Percentiles rank a stretch among this genome's conserved stretches.
These are phyloP conservation scores for Phoma herbarum DNA, from an alignment of 2,329 filamentous ascomycete genomes.

Conservation along the genomic window DNA sequence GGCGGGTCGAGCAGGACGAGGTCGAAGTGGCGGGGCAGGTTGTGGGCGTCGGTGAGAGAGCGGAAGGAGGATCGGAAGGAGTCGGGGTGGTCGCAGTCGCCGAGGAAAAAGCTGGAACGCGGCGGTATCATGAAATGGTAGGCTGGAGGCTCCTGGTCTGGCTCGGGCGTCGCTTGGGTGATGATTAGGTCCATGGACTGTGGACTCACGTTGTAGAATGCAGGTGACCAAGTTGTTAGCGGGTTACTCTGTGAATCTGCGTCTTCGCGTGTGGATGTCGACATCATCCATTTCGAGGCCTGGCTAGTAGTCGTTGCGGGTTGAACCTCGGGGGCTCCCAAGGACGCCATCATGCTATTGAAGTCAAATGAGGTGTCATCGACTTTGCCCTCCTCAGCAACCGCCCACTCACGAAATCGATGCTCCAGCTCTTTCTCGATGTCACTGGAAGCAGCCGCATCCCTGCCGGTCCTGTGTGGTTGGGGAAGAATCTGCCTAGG, in stretches of 20 bases:
- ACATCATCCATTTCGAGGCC: conserved; percentile 39
- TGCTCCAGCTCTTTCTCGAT: conserved; percentile 42
- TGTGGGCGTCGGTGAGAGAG: conserved; percentile 46
- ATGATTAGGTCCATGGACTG: conserved; percentile 39
- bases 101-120: conserved; percentile 59
- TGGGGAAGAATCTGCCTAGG: conserved; percentile 37
- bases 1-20: conserved; percentile 79
- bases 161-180: conserved; percentile 12
- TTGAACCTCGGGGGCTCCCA: conserved; percentile 36
- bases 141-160: conserved; percentile 16
- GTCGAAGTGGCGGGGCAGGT: conserved; percentile 65
- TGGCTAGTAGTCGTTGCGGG: conserved; percentile 25
- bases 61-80: conserved; percentile 52
- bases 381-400: conserved; percentile 32
- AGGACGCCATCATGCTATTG: conserved; percentile 48
- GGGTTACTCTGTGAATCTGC: conserved; percentile 15
- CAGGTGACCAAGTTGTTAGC: conserved; percentile 33
- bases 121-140: conserved; percentile 59
- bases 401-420: conserved; percentile 43
- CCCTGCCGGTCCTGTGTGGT: conserved; percentile 23
- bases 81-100: conserved; percentile 52
- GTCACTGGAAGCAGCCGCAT: conserved; percentile 32
- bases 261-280: conserved; percentile 34
- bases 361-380: conserved; percentile 41
- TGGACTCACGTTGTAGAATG: conserved; percentile 41